Evolutionary conservation across 805 yeast genomes (phyloP).

Genomic region (Metschnikowia lunata): DNA sequence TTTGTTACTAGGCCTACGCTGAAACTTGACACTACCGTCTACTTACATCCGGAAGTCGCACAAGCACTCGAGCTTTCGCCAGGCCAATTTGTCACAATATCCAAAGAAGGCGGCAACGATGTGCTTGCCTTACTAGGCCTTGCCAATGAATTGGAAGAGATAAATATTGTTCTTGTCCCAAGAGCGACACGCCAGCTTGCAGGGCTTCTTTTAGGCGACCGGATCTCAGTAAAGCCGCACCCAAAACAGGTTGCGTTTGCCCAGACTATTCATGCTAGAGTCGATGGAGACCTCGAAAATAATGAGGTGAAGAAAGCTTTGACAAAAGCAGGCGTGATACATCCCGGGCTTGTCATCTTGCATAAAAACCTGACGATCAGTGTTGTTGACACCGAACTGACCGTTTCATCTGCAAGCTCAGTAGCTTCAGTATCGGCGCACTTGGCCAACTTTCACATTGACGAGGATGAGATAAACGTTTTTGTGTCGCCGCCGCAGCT

Average conservation of each 20-base stretch:
- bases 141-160: constrained; percentile 32
- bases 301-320: constrained; percentile 39
- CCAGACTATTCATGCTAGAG: constrained; percentile 6
- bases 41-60: constrained; percentile 42
- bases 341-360: constrained; percentile 49
- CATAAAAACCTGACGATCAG: constrained; percentile 16
- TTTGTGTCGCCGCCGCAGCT: constrained; percentile 47
- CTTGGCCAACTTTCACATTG: constrained; percentile 11
- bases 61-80: constrained; percentile 42
- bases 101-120: constrained; percentile 41
- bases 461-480: constrained; percentile 12
- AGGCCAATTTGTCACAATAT: constrained; percentile 45
- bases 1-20: constrained; percentile 37
- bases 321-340: constrained; percentile 54
- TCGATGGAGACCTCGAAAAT: constrained; percentile 17
- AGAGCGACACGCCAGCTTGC: constrained; percentile 26
- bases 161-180: constrained; percentile 28
- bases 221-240: constrained; percentile 43
- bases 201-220: constrained; percentile 46
- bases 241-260: constrained; percentile 43
- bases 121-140: constrained; percentile 40
- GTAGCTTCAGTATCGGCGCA: constrained; percentile 10
- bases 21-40: constrained; percentile 26
- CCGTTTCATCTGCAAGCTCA: constrained; percentile 12
- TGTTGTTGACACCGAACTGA: constrained; percentile 26